A percentile compares a stretch with the other conserved stretches of the same genome.
phyloP scores from a whole-genome alignment of 2,329 filamentous ascomycete genomes.

The Ophiostoma ips region DNA sequence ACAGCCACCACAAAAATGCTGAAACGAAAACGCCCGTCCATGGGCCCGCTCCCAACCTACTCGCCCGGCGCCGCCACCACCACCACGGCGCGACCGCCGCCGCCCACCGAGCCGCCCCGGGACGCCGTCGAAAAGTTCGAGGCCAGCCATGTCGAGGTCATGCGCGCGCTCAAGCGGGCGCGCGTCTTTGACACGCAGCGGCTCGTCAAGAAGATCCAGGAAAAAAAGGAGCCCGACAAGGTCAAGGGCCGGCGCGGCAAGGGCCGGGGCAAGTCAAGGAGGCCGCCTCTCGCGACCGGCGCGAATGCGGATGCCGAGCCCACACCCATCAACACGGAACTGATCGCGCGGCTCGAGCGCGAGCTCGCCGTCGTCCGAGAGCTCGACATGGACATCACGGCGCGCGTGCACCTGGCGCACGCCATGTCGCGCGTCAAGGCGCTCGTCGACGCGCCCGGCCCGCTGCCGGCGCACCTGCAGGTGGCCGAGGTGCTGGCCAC shows the following conservation, averaged over 20 bases:
- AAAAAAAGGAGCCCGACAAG: slow-evolving; percentile 22
- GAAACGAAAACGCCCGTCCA: slow-evolving; percentile 40
- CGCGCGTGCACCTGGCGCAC: slow-evolving; percentile 40
- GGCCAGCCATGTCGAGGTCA: slow-evolving; percentile 32
- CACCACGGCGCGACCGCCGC: background rate
- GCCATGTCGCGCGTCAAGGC: slow-evolving; percentile 40
- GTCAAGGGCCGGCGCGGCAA: slow-evolving; percentile 4
- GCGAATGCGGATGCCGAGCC: slow-evolving; percentile 9
- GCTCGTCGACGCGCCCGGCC: slow-evolving; percentile 34
- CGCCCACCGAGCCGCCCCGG: slow-evolving; percentile 7
- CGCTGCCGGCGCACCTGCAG: slow-evolving; percentile 20
- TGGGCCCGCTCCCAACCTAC: slow-evolving; percentile 28
- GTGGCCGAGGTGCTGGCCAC: slow-evolving; percentile 30
- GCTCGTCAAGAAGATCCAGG: slow-evolving; percentile 44
- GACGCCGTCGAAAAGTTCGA: slow-evolving; percentile 10
- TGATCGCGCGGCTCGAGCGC: slow-evolving; percentile 46
- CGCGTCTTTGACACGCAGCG: slow-evolving; percentile 72
- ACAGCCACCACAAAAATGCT: too few species aligned
- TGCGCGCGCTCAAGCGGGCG: slow-evolving; percentile 54
- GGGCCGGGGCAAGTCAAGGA: background rate
- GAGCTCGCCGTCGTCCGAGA: slow-evolving; percentile 45
- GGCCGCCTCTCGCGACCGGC: background rate
- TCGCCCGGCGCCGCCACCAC: too few species aligned
- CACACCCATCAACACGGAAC: slow-evolving; percentile 23
- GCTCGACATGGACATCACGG: slow-evolving; percentile 43